Conservation (phyloP, 306 rosid genomes). For the apple (Malus domestica) region DNA sequence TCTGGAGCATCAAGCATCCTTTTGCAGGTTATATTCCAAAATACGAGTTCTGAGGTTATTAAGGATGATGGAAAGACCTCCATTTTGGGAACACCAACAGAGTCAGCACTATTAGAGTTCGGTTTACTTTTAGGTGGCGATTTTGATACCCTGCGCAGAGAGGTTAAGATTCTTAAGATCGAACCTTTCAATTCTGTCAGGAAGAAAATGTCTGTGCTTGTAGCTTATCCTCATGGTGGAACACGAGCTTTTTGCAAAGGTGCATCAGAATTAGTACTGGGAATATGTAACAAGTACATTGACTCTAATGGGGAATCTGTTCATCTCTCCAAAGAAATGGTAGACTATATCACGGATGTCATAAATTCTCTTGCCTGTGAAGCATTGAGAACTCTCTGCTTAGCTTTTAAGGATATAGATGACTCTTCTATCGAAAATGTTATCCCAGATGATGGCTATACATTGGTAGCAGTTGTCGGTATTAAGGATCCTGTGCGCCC, state of each 20-base stretch:
- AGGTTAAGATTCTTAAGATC: conserved; percentile 51
- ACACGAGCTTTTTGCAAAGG: conserved; percentile 84
- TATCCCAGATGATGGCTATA: conserved; percentile 65
- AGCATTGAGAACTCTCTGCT: conserved; percentile 91
- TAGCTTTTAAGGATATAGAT: conserved; percentile 62
- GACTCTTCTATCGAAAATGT: conserved; percentile 14
- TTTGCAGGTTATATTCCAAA: conserved; percentile 71
- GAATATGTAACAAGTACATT: conserved; percentile 57
- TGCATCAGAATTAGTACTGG: conserved; percentile 80
- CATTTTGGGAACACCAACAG: conserved; percentile 85
- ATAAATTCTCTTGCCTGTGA: conserved; percentile 73
- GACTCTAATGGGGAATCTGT: conserved; percentile 54
- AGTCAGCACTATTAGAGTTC: conserved; percentile 70
- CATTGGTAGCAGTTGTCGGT: conserved; percentile 73
- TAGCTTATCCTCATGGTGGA: conserved; percentile 56
- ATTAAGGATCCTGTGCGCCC: conserved; percentile 95
- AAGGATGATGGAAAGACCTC: conserved; percentile 56
- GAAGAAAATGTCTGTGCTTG: conserved; percentile 93
- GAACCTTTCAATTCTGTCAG: conserved; percentile 88
- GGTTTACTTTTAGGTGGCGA: conserved; percentile 75
- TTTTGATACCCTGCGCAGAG: conserved; percentile 40
- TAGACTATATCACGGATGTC: conserved; percentile 31
- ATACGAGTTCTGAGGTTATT: conserved; percentile 69
- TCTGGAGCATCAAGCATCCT: conserved; percentile 46
- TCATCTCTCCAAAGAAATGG: conserved; percentile 45